Evolutionary conservation across 2,329 filamentous ascomycete species (phyloP), one percentile per base, ranked within the genome.

Genomic region (Fusarium sp.): DNA sequence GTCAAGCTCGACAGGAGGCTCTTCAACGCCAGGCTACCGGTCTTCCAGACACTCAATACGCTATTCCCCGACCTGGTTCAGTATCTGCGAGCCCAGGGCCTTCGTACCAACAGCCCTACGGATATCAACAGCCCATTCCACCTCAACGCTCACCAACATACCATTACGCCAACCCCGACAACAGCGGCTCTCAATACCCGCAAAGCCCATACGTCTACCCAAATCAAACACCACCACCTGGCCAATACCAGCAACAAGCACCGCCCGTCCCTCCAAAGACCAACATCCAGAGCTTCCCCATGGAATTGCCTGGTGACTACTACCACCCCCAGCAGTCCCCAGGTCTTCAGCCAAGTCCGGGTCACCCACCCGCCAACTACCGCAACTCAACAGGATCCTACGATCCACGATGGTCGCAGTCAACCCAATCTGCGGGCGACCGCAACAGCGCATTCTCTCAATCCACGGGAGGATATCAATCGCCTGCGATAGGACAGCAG

Each of bases 231-330:
- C 62, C 73, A 55, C 69, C 78, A 66, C 68, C 70, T 1, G 46
- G 51, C 4, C 63, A 66, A 5, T 52, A 47, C 16, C 63, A 63
- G 52, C 56, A 66, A 14, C 70, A 73, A 44, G 66, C 76, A 64
- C 71, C 79, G 53, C 71, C 76, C 16, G 30, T 73, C 5, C 75
- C 75, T 0, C 73, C 72, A 18, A 75, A 77, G 55, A 70, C 70
- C 6, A 63, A 72, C 40, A 53, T 73, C 43, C 75, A 77, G 34
- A 44, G 59, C n/a, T 67, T 72, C 12, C 63, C 78, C 40, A 79
- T 81, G 62, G 85, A 87, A 62, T 80, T 87, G 11, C 81, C 84
- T 0, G 86, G 86, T 24, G 86, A 88, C 72, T 86, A 79, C 73
- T 83, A 83, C 68, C 79, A 85, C 46, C 74, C 81, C 0, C 79